Evolutionary conservation across 176 grass and related monocot genomes (phyloP).

Genomic region (Pontederia paniculata): DNA sequence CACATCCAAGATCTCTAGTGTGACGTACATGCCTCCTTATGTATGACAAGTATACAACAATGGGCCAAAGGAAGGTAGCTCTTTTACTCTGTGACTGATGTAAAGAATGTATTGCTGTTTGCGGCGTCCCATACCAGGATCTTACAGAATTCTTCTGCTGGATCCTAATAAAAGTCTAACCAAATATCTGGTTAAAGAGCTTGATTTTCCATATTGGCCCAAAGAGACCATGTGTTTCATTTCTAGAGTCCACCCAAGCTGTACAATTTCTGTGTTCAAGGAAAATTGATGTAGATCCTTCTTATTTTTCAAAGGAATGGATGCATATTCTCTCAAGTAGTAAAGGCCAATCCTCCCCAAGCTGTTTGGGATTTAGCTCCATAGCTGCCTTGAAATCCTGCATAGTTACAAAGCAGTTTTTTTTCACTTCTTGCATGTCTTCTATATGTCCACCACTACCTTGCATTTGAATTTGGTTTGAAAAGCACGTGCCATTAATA

Average conservation of each 20-base stretch:
- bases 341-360: constrained; percentile 13
- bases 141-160: constrained; percentile 1
- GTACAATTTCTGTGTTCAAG: neutral
- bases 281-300: neutral
- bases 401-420: neutral
- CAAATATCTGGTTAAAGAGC: neutral
- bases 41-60: neutral
- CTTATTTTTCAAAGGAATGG: constrained; percentile 3
- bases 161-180: neutral
- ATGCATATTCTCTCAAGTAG: constrained; percentile 14
- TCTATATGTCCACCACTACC: neutral
- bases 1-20: neutral
- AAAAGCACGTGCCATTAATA: neutral
- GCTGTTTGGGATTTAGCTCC: constrained; percentile 4
- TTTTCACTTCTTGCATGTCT: neutral
- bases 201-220: constrained; percentile 1
- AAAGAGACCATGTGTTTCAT: neutral
- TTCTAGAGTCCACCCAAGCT: neutral
- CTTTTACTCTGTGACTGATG: neutral
- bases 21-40: neutral
- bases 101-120: neutral
- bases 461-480: neutral
- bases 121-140: neutral
- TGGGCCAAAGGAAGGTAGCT: neutral
- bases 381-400: constrained; percentile 11